phyloP scores from a whole-genome alignment of 2,329 filamentous ascomycete species.

The Aspergillus pseudotamarii region DNA sequence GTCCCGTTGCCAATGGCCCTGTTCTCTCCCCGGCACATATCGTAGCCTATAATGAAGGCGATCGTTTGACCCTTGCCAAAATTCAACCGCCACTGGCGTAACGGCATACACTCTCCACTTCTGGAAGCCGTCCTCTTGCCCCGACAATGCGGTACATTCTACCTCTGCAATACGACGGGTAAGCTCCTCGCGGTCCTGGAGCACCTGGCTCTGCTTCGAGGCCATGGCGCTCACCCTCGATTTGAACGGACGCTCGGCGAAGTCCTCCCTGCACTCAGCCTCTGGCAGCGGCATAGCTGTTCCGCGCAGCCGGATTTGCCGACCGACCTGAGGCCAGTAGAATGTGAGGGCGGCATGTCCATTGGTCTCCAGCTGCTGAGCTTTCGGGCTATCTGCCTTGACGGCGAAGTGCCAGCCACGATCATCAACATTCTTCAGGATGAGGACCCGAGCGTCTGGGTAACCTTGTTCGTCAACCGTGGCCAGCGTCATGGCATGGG shows the following conservation, averaged over 20 bases:
- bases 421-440: conserved; percentile 21
- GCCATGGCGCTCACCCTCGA: conserved; percentile 19
- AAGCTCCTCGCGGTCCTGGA: conserved; percentile 9
- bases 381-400: conserved; percentile 21
- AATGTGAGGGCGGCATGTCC: conserved; percentile 17
- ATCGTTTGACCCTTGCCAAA: conserved; percentile 20
- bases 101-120: conserved; percentile 22
- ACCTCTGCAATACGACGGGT: conserved; percentile 1
- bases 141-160: neutral
- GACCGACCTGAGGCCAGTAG: conserved; percentile 21
- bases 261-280: conserved; percentile 15
- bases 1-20: neutral
- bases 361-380: conserved; percentile 10
- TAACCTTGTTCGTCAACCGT: conserved; percentile 17
- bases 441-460: conserved; percentile 21
- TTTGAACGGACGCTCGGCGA: conserved; percentile 10
- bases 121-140: neutral
- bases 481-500: conserved; percentile 23
- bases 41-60: conserved; percentile 19
- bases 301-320: conserved; percentile 19
- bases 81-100: conserved; percentile 15
- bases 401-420: conserved; percentile 25
- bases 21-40: neutral
- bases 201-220: conserved; percentile 19
- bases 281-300: conserved; percentile 8